These are phyloP conservation scores for Trametes pubescens DNA, from an alignment of 1,284 basidiomycete species.

Conservation along the genomic window DNA sequence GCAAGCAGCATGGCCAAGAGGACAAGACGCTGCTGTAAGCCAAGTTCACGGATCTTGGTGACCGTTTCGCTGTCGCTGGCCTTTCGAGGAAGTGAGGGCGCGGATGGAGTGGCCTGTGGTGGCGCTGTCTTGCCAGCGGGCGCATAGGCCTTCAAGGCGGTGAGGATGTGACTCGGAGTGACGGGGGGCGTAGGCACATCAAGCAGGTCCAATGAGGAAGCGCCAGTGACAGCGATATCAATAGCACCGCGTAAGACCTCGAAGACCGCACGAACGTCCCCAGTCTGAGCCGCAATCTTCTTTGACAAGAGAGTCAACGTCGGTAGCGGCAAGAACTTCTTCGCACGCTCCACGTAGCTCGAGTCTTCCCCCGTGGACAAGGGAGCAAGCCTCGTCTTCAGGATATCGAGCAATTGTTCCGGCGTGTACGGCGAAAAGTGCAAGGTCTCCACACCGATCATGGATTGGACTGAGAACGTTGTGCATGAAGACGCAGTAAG, in stretches of 20 bases:
- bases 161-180: conserved; percentile 68
- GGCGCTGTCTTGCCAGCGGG: conserved; percentile 52
- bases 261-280: conserved; percentile 79
- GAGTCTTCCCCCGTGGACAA: conserved; percentile 47
- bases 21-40: conserved; percentile 75
- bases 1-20: conserved; percentile 71
- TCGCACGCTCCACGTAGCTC: conserved; percentile 43
- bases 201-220: conserved; percentile 46
- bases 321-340: conserved; percentile 67
- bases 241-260: conserved; percentile 82
- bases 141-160: conserved; percentile 73
- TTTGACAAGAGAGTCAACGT: conserved; percentile 74
- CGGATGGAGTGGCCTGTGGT: conserved; percentile 26
- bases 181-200: conserved; percentile 54
- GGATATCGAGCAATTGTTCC: conserved; percentile 68
- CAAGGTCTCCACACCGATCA: conserved; percentile 63
- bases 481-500: conserved; percentile 62
- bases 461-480: conserved; percentile 44
- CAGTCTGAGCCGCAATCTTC: conserved; percentile 79
- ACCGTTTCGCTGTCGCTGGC: conserved; percentile 67
- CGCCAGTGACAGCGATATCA: conserved; percentile 58
- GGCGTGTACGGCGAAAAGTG: conserved; percentile 82
- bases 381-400: conserved; percentile 64
- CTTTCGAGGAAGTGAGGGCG: conserved; percentile 35
- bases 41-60: conserved; percentile 68